A percentile compares a stretch with the other conserved stretches of the same genome.
Evolutionary conservation across 768 basidiomycete species (phyloP).

Genomic region (Lyophyllum atratum): DNA sequence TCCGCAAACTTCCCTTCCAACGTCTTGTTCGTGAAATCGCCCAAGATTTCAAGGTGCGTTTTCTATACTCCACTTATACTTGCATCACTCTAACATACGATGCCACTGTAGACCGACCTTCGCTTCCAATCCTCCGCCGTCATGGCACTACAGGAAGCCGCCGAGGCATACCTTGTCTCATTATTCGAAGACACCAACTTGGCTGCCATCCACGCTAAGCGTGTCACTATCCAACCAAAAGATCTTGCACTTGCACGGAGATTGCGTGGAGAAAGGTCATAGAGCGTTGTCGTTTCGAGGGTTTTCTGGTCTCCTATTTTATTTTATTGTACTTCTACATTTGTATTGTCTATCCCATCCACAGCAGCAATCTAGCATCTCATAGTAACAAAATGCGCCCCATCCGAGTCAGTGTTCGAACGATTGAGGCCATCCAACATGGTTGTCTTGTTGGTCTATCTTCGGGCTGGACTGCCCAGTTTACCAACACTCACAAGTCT

Average conservation of each 20-base stretch:
- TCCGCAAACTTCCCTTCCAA: slow-evolving; percentile 93
- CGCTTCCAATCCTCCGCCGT: slow-evolving; percentile 96
- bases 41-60: slow-evolving; percentile 84
- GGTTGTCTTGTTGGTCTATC: too few relatives aligned
- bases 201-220: slow-evolving; percentile 82
- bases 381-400: too few relatives aligned
- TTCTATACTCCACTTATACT: not conserved
- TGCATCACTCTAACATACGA: not conserved
- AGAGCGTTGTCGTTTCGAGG: slow-evolving; percentile 20
- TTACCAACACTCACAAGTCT: too few relatives aligned
- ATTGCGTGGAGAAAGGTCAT: slow-evolving; percentile 77
- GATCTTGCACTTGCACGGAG: slow-evolving; percentile 73
- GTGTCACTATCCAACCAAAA: slow-evolving; percentile 86
- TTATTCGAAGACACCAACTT: slow-evolving; percentile 70
- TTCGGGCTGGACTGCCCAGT: too few relatives aligned
- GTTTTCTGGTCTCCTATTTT: slow-evolving; percentile 3
- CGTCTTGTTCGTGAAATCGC: slow-evolving; percentile 94
- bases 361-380: slow-evolving; percentile 11
- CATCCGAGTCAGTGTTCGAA: too few relatives aligned
- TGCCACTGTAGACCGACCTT: slow-evolving; percentile 63
- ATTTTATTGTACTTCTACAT: slow-evolving; percentile 23
- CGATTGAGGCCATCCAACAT: too few relatives aligned
- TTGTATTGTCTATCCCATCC: slow-evolving; percentile 16
- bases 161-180: slow-evolving; percentile 83
- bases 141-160: slow-evolving; percentile 89